These are phyloP conservation scores for Plasmopara halstedii DNA, from an alignment of 352 stramenopile species.

Conservation along the genomic window DNA sequence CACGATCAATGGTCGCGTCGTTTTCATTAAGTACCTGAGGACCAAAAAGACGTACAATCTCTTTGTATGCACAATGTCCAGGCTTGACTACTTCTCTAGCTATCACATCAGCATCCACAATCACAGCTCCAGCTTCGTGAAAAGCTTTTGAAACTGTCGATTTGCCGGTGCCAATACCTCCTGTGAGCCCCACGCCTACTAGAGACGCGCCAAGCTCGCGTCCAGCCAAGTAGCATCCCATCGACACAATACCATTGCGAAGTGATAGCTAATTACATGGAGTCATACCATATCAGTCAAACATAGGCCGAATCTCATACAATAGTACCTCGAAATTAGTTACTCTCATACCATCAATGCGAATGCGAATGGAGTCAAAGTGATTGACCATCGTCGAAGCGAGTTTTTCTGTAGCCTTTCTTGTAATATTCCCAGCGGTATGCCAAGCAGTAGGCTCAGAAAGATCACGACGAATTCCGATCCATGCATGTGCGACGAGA, in stretches of 20 bases:
- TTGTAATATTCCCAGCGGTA: constrained; percentile 44
- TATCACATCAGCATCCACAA: constrained; percentile 79
- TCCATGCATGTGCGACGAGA: no score
- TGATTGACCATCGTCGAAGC: constrained; percentile 33
- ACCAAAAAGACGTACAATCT: constrained; percentile 71
- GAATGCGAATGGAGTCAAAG: constrained; percentile 29
- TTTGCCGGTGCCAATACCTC: constrained; percentile 81
- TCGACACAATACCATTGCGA: constrained; percentile 19
- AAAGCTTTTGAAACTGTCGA: constrained; percentile 69
- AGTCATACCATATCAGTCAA: no score
- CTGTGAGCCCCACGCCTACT: constrained; percentile 72
- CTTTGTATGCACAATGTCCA: constrained; percentile 57
- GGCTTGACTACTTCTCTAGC: constrained; percentile 74
- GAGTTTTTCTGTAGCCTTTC: constrained; percentile 38
- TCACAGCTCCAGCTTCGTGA: constrained; percentile 44
- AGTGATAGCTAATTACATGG: constrained; percentile 28
- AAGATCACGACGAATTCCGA: constrained; percentile 29
- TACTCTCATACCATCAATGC: constrained; percentile 31
- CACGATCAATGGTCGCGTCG: constrained; percentile 72
- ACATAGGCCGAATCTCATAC: neutral
- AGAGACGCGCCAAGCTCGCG: constrained; percentile 44
- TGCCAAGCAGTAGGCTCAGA: constrained; percentile 32
- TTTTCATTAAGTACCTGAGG: constrained; percentile 58
- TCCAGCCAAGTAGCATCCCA: constrained; percentile 28
- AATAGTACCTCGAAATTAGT: neutral